Base-by-base conservation (phyloP, 1,284 basidiomycete genomes). In the Puccinia triticina region DNA sequence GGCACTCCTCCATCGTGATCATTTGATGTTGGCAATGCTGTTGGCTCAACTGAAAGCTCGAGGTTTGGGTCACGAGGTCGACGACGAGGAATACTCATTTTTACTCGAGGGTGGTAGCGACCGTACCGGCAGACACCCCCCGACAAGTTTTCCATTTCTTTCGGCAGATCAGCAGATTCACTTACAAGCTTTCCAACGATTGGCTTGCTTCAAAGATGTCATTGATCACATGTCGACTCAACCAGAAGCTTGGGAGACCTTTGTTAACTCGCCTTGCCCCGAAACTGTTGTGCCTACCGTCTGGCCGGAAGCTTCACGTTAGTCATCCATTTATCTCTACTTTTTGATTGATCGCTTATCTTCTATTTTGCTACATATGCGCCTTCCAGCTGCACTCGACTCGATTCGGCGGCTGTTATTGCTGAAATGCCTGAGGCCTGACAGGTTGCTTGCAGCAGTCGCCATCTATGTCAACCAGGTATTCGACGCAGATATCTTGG, bases 11-110 rank as follows among this genome's bases (percentile, higher is more conserved):
- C 94, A 99, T 87, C 91, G 92, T 26, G 97, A 99, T 86, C 93
- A 96, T 84, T 90, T 97, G 83, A 93, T 97, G 89, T 91, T 98
- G 37, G 95, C 94, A 0, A 92, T 96, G 29, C 90, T 95, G 29
- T 90, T 99, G 26, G 93, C 94, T 0, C 95, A 96, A 87, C 92
- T 98, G 84, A 95, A 96, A 87, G 87, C 96, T 23, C 91, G 93
- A 73, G 92, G 92, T 8, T 87, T 91, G 10, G 93, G 93, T 84
- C 92, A 93, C 73, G 86, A 86, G 32, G 82, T 86, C 1, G 92
- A 96, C 66, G 87, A 89, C 0, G 92, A 95, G 43, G 97, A 98
- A 86, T 89, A 97, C 53, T 94, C 96, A 85, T 94, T 95, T 87
- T 88, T 98, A 37, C 89, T 98, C 48, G 95, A 98, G 86, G 92